Evolutionary conservation across 1,139 yeast species (phyloP).

Genomic region (Insectozyma bohioensis): DNA sequence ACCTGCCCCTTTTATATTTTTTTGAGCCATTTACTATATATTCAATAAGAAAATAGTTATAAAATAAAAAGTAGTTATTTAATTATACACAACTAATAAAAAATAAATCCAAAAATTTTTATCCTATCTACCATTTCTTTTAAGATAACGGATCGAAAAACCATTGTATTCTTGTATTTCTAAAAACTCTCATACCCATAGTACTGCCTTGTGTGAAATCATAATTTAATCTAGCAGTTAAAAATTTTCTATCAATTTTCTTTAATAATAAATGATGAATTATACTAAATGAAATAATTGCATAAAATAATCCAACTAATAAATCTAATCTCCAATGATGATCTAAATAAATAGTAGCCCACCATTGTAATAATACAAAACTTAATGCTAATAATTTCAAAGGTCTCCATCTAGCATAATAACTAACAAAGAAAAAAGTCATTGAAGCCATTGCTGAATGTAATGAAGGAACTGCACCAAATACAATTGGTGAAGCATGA

Average conservation of each 20-base stretch:
- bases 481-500: constrained; percentile 66
- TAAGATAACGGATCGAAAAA: constrained; percentile 58
- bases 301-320: constrained; percentile 51
- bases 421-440: constrained; percentile 47
- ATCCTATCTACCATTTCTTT: constrained; percentile 10
- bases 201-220: constrained; percentile 43
- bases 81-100: no score
- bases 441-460: constrained; percentile 66
- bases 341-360: constrained; percentile 73
- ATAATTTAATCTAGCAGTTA: constrained; percentile 32
- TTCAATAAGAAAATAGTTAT: no score
- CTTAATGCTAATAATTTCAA: constrained; percentile 32
- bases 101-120: background rate
- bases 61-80: no score
- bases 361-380: constrained; percentile 60
- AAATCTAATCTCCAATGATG: constrained; percentile 71
- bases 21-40: no score
- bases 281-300: constrained; percentile 42
- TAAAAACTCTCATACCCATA: constrained; percentile 61
- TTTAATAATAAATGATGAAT: constrained; percentile 23
- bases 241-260: constrained; percentile 24
- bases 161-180: constrained; percentile 42
- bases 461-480: constrained; percentile 68
- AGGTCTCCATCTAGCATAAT: constrained; percentile 37
- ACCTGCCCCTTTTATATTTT: no score